These are phyloP conservation scores for Chlorella sp. DNA, from an alignment of 139 green algal species.

Conservation along the genomic window DNA sequence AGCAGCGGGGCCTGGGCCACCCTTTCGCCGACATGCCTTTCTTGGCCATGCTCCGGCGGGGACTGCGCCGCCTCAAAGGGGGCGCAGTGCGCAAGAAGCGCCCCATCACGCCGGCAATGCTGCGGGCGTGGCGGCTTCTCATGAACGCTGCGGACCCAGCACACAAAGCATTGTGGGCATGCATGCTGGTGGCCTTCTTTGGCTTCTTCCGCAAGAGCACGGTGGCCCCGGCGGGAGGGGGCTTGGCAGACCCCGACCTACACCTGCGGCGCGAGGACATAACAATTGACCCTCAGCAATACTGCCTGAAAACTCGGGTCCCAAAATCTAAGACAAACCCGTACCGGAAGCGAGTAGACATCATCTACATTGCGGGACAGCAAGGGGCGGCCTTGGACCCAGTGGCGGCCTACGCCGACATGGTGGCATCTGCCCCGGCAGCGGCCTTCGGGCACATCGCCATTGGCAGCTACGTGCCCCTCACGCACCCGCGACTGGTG, in stretches of 20 bases:
- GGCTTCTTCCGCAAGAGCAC: constrained; percentile 1
- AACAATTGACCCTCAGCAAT: not conserved
- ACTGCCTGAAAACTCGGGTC: not conserved
- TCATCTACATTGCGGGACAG: not conserved
- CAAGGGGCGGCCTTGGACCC: not conserved
- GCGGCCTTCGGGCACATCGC: not conserved
- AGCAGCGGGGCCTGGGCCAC: not conserved
- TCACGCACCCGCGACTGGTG: not conserved
- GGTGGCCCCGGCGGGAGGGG: not conserved
- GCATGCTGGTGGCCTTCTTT: constrained; percentile 18
- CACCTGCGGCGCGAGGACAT: not conserved
- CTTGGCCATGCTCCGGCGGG: not conserved
- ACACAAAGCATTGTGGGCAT: not conserved
- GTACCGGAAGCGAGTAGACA: not conserved
- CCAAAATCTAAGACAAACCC: not conserved
- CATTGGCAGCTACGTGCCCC: not conserved
- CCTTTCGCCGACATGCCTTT: not conserved
- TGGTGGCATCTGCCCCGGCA: not conserved
- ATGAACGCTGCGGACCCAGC: not conserved
- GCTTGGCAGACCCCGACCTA: not conserved
- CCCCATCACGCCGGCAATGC: not conserved
- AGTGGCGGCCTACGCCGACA: not conserved
- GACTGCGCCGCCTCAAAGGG: not conserved
- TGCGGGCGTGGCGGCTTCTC: not conserved
- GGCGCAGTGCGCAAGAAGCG: not conserved